phyloP scores from a whole-genome alignment of 2,329 filamentous ascomycete species.

The Cladosporium cucumerinum region DNA sequence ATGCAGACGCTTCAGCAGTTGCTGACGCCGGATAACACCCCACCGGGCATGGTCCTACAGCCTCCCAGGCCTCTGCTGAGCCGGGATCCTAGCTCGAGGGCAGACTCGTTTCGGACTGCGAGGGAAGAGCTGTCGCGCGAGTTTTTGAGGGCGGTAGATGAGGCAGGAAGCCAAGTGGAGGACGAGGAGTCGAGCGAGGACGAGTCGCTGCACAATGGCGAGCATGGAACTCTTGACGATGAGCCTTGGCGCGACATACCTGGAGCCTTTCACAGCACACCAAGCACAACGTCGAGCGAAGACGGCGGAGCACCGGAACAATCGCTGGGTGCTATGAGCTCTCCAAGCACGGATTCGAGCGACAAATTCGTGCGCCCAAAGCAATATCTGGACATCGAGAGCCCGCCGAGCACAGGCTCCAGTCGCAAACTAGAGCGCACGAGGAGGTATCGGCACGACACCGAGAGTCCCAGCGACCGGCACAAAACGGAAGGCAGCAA shows the following conservation, averaged over 20 bases:
- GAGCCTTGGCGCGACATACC: conserved; percentile 13
- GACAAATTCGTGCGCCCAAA: conserved; percentile 8
- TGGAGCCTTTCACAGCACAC: conserved; percentile 10
- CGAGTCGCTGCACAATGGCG: background rate
- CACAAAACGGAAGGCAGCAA: background rate
- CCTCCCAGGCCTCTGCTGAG: conserved; percentile 12
- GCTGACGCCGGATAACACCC: conserved; percentile 11
- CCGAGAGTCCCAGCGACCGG: conserved; percentile 6
- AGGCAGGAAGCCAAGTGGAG: background rate
- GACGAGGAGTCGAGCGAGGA: conserved; percentile 4
- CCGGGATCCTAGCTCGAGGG: conserved; percentile 6
- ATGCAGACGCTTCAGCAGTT: conserved; percentile 12
- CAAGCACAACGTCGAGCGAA: conserved; percentile 3
- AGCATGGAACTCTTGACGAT: background rate
- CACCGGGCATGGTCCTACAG: conserved; percentile 9
- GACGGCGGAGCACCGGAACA: background rate
- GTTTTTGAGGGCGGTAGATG: background rate
- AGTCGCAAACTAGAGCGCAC: conserved; percentile 2
- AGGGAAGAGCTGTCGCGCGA: conserved; percentile 14
- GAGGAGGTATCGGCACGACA: conserved; percentile 5
- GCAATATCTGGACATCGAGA: conserved; percentile 11
- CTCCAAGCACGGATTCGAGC: conserved; percentile 7
- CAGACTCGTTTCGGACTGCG: conserved; percentile 16
- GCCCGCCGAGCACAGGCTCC: conserved; percentile 10
- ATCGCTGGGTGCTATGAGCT: background rate